These are phyloP conservation scores for Trifolium dubium DNA, from an alignment of 306 rosid genomes.

Conservation along the genomic window DNA sequence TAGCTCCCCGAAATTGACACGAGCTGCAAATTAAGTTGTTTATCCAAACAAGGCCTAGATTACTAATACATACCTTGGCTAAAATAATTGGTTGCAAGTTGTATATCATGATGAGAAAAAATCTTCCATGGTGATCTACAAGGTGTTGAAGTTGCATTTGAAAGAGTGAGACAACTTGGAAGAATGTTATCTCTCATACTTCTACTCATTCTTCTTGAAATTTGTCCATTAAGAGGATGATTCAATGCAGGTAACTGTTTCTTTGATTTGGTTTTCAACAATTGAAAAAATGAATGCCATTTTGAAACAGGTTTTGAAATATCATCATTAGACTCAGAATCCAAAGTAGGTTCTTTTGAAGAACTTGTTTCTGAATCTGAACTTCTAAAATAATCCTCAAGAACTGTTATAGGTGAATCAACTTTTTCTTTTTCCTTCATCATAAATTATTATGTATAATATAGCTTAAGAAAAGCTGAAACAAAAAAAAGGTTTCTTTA, in stretches of 20 bases:
- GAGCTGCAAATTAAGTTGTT: no score
- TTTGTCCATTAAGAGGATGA: constrained; percentile 55
- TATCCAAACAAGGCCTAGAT: no score
- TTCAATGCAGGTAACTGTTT: constrained; percentile 50
- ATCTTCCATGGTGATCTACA: constrained; percentile 80
- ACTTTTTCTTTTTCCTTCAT: constrained; percentile 79
- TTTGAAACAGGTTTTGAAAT: constrained; percentile 51
- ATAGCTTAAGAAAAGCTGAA: constrained; percentile 12
- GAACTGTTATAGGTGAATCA: constrained; percentile 77
- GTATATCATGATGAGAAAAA: constrained; percentile 71
- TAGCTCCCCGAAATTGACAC: no score
- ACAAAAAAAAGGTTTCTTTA: neutral
- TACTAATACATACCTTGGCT: constrained; percentile 57
- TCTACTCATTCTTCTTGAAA: constrained; percentile 70
- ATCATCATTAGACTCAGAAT: constrained; percentile 44
- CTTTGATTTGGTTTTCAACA: constrained; percentile 63
- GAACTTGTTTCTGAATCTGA: constrained; percentile 81
- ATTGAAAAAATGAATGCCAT: constrained; percentile 61
- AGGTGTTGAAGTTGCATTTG: constrained; percentile 50
- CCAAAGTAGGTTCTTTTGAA: constrained; percentile 55
- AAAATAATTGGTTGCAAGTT: constrained; percentile 72
- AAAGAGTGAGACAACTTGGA: constrained; percentile 51
- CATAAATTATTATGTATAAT: constrained; percentile 10
- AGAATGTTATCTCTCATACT: constrained; percentile 66
- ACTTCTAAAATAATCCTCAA: constrained; percentile 85